Percentiles rank a stretch among this genome's conserved stretches.
phyloP scores from a whole-genome alignment of 2,329 filamentous ascomycete genomes.

The Aspergillus candidus region DNA sequence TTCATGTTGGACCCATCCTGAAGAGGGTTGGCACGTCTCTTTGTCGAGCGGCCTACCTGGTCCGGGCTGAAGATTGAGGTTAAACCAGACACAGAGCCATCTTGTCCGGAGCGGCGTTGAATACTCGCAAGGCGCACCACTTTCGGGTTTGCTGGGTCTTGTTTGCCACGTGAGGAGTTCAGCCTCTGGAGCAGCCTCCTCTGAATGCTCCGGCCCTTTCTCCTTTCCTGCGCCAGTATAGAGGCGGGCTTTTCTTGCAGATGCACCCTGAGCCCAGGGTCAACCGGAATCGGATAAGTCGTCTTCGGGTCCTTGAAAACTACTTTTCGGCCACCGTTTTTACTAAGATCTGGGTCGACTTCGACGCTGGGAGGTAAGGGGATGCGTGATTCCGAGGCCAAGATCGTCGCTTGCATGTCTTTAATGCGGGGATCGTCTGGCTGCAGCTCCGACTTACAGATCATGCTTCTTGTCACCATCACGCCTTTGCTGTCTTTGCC shows the following conservation, averaged over 20 bases:
- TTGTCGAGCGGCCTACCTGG: neutral
- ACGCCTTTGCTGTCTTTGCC: slow-evolving; percentile 45
- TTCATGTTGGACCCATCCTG: slow-evolving; percentile 12
- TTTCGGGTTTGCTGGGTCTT: slow-evolving; percentile 8
- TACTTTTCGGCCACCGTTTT: slow-evolving; percentile 14
- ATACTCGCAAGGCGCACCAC: slow-evolving; percentile 28
- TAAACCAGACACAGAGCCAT: slow-evolving; percentile 12
- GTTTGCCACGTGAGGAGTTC: slow-evolving; percentile 8
- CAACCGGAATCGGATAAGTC: slow-evolving; percentile 23
- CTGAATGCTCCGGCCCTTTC: slow-evolving; percentile 21
- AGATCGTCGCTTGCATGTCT: slow-evolving; percentile 46
- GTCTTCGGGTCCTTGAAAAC: slow-evolving; percentile 7
- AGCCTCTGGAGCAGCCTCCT: slow-evolving; percentile 19
- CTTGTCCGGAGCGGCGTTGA: slow-evolving; percentile 13
- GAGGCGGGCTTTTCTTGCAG: slow-evolving; percentile 32
- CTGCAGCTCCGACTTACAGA: slow-evolving; percentile 43
- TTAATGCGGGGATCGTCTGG: slow-evolving; percentile 42
- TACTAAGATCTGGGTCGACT: slow-evolving; percentile 32
- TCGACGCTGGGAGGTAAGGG: slow-evolving; percentile 42
- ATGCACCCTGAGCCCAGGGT: slow-evolving; percentile 29
- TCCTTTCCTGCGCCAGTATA: slow-evolving; percentile 24
- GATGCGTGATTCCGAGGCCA: slow-evolving; percentile 37
- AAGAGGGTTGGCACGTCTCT: neutral
- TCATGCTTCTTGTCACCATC: slow-evolving; percentile 46
- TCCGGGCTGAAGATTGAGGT: slow-evolving; percentile 24